Conservation (phyloP, 2,329 filamentous ascomycete genomes). For the Stemphylium vesicarium region DNA sequence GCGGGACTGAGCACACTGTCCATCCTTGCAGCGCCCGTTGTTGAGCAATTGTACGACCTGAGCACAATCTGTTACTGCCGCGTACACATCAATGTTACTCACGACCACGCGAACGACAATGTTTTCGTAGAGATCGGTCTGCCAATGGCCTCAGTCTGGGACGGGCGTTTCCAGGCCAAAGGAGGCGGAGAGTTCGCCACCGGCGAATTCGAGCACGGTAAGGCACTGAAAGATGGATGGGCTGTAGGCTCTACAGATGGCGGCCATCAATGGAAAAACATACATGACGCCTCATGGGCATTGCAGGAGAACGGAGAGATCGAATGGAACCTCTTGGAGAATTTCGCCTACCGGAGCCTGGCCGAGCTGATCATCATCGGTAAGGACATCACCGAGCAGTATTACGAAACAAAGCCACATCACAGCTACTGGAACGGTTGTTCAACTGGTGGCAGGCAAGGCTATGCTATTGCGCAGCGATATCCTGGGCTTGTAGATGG, state of each 20-base stretch:
- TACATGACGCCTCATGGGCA: constrained; percentile 27
- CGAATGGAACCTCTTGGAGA: constrained; percentile 43
- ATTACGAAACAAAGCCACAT: constrained; percentile 32
- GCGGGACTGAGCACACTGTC: not conserved
- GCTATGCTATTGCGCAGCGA: constrained; percentile 42
- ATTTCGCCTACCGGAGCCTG: constrained; percentile 48
- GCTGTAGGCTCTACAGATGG: constrained; percentile 44
- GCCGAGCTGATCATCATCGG: constrained; percentile 46
- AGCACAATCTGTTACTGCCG: constrained; percentile 24
- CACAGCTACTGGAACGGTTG: constrained; percentile 40
- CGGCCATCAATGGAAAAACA: constrained; percentile 23
- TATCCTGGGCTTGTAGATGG: constrained; percentile 43
- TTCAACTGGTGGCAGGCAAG: constrained; percentile 45
- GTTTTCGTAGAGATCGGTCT: constrained; percentile 39
- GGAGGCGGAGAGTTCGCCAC: constrained; percentile 42
- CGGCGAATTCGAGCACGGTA: too few species aligned
- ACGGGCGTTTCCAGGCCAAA: constrained; percentile 41
- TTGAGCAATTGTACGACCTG: too few species aligned
- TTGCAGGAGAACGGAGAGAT: constrained; percentile 31
- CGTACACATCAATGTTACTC: constrained; percentile 28
- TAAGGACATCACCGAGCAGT: constrained; percentile 43
- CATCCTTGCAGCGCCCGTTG: not conserved
- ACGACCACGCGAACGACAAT: constrained; percentile 25
- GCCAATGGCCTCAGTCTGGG: constrained; percentile 36
- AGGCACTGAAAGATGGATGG: constrained; percentile 31